Evolutionary conservation across 1,139 yeast species (phyloP), one percentile per base, ranked within the genome.

Genomic region (Debaryomyces sp.): DNA sequence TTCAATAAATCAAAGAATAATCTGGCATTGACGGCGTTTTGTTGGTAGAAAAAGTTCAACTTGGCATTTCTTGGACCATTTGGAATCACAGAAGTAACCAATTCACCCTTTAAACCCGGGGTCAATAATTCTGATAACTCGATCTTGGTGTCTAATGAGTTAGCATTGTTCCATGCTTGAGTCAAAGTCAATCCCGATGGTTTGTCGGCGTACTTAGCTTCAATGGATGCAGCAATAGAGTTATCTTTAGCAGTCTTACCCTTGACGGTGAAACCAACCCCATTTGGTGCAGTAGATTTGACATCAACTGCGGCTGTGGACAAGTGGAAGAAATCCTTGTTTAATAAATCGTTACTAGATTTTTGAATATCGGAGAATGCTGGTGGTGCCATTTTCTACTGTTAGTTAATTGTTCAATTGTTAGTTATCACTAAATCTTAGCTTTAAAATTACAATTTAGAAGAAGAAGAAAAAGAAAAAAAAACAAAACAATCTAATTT

Each of bases 151-250:
- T 85, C 88, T 69, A 94, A 80, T 58, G 88, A 82, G 74, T 94
- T 94, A 72, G 96, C 87, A 62, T 96, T 89, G 79, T 91, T 87
- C 97, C 98, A 92, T 66, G 97, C 96, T 80, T 94, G 98, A 61
- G 97, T 90, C 67, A 94, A 78, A 59, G 97, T 85, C 68, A 94
- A 80, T 57, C 98, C 98, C 57, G 96, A 81, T 56, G 92, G 82
- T 82, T 91, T 91, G 84, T 95, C 99, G 56, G 89, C 77, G 81
- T 87, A 89, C 80, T 89, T 90, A 64, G 96, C 89, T 75, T 94
- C 98, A 54, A 94, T 78, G 66, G 89, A 84, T 62, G 96, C 96
- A 57, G 92, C 85, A 63, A 95, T 84, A 63, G 94, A 78, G 68
- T 89, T 87, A 66, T 85, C 89, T 75, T 84, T 84, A 67, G 85